Percentiles rank a stretch among this genome's conserved stretches.
Evolutionary conservation across 148 eudicot species (phyloP).

Genomic region (Silene conica): DNA sequence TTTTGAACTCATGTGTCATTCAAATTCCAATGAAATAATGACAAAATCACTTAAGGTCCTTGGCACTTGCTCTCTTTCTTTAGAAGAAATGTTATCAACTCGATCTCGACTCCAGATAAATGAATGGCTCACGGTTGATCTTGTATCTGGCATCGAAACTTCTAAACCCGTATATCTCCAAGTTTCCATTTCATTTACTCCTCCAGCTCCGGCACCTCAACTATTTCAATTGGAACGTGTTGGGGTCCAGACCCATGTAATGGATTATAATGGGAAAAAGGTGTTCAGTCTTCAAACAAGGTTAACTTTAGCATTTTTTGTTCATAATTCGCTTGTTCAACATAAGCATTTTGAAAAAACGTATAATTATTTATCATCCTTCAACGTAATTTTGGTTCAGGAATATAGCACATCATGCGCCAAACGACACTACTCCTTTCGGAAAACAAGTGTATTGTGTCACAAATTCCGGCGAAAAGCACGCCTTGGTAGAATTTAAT

Average conservation of each 20-base stretch:
- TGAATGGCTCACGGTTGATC: slow-evolving; percentile 68
- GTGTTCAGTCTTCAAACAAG: slow-evolving; percentile 68
- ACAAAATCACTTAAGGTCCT: slow-evolving; percentile 38
- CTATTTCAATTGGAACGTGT: slow-evolving; percentile 1
- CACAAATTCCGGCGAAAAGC: slow-evolving; percentile 30
- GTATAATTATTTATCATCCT: background rate
- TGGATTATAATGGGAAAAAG: slow-evolving; percentile 60
- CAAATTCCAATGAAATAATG: slow-evolving; percentile 35
- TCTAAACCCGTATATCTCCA: slow-evolving; percentile 48
- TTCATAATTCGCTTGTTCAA: too few species aligned
- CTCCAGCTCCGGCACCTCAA: slow-evolving; percentile 51
- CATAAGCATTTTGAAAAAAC: background rate
- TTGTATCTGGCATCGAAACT: slow-evolving; percentile 25
- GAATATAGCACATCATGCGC: slow-evolving; percentile 34
- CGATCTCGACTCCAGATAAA: slow-evolving; percentile 49
- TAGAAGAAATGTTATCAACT: slow-evolving; percentile 44
- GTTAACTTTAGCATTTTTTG: slow-evolving; percentile 23
- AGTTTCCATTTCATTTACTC: slow-evolving; percentile 63
- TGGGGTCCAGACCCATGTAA: slow-evolving; percentile 46
- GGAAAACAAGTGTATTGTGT: slow-evolving; percentile 38
- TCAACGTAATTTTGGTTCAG: slow-evolving; percentile 27
- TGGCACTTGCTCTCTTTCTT: slow-evolving; percentile 54
- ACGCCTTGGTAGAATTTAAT: background rate
- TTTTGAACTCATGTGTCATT: slow-evolving; percentile 47
- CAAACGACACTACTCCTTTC: slow-evolving; percentile 16